Base-by-base conservation (phyloP, 148 eudicot genomes). In the Simmondsia chinensis region DNA sequence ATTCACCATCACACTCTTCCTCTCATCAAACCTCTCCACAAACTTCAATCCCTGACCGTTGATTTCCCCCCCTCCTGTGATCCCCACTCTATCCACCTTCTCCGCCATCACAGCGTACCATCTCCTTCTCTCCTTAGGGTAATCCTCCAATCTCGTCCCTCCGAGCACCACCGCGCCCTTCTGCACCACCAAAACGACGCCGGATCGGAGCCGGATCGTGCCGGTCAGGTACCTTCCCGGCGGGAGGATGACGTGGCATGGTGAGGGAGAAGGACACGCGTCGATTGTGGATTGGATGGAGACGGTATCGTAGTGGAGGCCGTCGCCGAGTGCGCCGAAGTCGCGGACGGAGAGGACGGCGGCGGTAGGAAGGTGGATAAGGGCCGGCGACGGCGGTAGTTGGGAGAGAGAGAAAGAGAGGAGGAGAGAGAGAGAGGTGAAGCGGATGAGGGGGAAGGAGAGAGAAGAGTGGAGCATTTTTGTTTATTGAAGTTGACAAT, bases 1-100 rank as follows among this genome's bases (percentile, higher is more conserved):
- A 17, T 95, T 91, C 71, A 91, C 85, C 97, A 85, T 91, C 71
- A 91, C 97, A 52, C 85, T 91, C 76, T 91, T 91, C 77, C 56
- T 71, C 59, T 72, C 77, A 46, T 91, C 83, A 25, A 71, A 85
- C 56, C 70, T 74, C 69, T 60, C 52, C 43, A 91, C 95, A 31
- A 81, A 91, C 77, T 48, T 20, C 61, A 68, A 61, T 3, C 97
- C 88, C 62, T 91, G 97, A 4, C 97, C 97, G 49, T 82, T 73
- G 35, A 91, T 72, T 62, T 82, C 95, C 15, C 97, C 97, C 9
- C 81, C 94, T 4, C 97, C 97, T 0, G 74, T 79, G 39, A 91
- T 82, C 61, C 95, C 97, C 52, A 91, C 95, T 17, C 74, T 84
- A 42, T 38, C 68, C 35, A 59, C 85, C 26, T 74, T 54, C 74